Conservation (phyloP, 768 basidiomycete genomes). For the Floccularia luteovirens region DNA sequence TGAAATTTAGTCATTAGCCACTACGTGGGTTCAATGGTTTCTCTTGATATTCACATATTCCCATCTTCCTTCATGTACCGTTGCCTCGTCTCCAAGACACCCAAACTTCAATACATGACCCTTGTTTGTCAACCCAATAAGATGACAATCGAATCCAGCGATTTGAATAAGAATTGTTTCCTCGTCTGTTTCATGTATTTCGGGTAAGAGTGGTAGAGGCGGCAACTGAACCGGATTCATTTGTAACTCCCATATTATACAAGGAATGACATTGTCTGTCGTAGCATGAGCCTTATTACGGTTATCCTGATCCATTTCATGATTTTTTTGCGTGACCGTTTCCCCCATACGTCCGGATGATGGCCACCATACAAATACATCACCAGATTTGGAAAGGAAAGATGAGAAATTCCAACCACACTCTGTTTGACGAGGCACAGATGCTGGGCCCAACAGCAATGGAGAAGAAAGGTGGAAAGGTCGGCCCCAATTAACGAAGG, state of each 20-base stretch:
- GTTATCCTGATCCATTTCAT: constrained; percentile 35
- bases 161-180: constrained; percentile 59
- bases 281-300: constrained; percentile 25
- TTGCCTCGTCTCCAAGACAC: constrained; percentile 32
- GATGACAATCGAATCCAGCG: constrained; percentile 63
- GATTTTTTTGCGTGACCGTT: constrained; percentile 27
- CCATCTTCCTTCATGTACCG: constrained; percentile 40
- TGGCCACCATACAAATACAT: constrained; percentile 75
- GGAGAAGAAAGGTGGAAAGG: constrained; percentile 56
- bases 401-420: constrained; percentile 82
- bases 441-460: constrained; percentile 36
- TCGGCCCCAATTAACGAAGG: constrained; percentile 70
- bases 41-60: constrained; percentile 61
- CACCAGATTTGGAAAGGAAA: constrained; percentile 62
- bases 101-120: constrained; percentile 71
- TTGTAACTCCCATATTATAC: constrained; percentile 50
- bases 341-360: constrained; percentile 33
- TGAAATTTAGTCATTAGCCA: constrained; percentile 15
- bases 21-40: too few species aligned
- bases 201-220: constrained; percentile 51
- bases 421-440: constrained; percentile 50
- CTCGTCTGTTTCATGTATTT: constrained; percentile 16
- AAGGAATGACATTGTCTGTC: constrained; percentile 42
- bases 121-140: constrained; percentile 75
- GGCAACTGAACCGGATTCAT: constrained; percentile 53